phyloP scores from a whole-genome alignment of 495 filamentous ascomycete genomes.

The Penicillium arizonense region DNA sequence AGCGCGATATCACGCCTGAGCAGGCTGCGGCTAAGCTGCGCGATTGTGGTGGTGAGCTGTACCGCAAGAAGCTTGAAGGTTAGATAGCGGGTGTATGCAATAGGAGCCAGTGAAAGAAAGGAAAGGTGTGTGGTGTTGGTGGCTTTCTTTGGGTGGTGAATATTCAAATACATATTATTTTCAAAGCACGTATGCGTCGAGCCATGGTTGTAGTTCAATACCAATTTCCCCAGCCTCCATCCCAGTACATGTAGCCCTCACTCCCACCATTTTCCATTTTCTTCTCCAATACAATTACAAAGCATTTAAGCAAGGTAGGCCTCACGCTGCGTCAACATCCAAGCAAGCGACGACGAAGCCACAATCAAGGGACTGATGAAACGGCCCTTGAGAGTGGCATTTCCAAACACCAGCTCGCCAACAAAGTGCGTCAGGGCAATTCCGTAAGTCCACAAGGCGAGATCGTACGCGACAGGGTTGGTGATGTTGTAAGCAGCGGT shows the following conservation, averaged over 20 bases:
- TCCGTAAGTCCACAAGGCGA: conserved; percentile 75
- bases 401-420: conserved; percentile 74
- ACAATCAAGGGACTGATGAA: conserved; percentile 72
- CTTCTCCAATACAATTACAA: conserved; percentile 5
- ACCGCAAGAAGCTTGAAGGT: conserved; percentile 63
- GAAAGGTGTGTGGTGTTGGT: background rate
- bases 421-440: conserved; percentile 80
- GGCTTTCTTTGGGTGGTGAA: too few species aligned
- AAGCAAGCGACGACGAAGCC: conserved; percentile 63
- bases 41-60: conserved; percentile 74
- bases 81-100: background rate
- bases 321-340: conserved; percentile 73
- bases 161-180: background rate
- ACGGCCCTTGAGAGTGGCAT: conserved; percentile 63
- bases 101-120: background rate
- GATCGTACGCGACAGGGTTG: conserved; percentile 67
- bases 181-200: background rate
- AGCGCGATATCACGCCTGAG: conserved; percentile 96
- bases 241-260: too few species aligned
- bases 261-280: background rate
- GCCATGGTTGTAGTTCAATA: background rate
- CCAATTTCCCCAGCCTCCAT: background rate
- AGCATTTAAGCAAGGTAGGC: conserved; percentile 25
- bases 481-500: conserved; percentile 85
- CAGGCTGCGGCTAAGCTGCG: conserved; percentile 82